phyloP scores from a whole-genome alignment of 139 green algal species.

The Chlorella sp. region DNA sequence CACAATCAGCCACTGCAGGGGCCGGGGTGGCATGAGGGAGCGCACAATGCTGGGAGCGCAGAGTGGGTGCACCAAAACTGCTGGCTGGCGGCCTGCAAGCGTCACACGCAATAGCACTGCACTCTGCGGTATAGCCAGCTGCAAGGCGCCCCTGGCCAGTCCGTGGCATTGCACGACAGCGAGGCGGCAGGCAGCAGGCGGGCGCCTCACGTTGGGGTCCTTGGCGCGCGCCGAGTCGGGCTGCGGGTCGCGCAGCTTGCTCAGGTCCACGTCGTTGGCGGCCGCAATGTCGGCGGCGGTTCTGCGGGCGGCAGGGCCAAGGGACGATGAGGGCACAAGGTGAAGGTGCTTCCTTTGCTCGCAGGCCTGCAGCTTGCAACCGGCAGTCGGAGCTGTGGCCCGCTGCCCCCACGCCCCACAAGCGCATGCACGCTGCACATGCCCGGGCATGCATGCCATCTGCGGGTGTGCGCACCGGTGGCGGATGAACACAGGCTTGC shows the following conservation, averaged over 20 bases:
- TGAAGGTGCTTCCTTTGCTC: neutral
- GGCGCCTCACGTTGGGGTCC: constrained; percentile 76
- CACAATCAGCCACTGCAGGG: constrained; percentile 95
- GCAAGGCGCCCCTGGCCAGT: neutral
- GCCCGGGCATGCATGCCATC: neutral
- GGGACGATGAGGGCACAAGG: neutral
- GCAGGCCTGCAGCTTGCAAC: too few species aligned
- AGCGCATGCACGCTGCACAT: too few species aligned
- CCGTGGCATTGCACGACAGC: neutral
- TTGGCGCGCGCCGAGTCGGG: constrained; percentile 76
- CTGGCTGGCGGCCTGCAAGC: neutral
- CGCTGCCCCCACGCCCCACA: too few species aligned
- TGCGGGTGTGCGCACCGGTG: constrained; percentile 35
- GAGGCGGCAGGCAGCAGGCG: neutral
- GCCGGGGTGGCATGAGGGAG: neutral
- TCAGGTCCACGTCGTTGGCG: constrained; percentile 74
- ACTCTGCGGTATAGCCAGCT: neutral
- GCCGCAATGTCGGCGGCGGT: constrained; percentile 86
- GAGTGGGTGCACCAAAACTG: neutral
- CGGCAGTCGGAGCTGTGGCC: too few species aligned
- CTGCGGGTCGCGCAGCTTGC: constrained; percentile 92
- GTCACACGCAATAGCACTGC: neutral
- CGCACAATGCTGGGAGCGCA: neutral
- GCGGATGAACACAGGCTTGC: constrained; percentile 99
- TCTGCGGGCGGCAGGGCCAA: constrained; percentile 33